Base-by-base conservation (phyloP, 176 grass and related monocot species). In the Cenchrus fungigraminus region DNA sequence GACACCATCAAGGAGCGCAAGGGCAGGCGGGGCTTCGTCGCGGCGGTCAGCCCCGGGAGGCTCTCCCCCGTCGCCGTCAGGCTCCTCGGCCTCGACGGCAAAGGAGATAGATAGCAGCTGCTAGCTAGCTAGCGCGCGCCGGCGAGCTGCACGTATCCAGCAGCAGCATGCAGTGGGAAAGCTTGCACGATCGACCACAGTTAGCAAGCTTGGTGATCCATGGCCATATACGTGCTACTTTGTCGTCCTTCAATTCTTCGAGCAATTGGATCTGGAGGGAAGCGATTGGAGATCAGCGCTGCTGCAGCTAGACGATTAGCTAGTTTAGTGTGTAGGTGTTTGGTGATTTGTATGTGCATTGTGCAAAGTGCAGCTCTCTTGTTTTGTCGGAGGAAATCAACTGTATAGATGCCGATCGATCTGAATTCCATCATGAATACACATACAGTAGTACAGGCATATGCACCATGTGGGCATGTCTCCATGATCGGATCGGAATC, bases 1-100 rank as follows among this genome's bases (percentile, higher is more conserved):
- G 95, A 97, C 61, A 90, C 92, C 4, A 97, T 97, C 76, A 89
- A 85, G 78, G 95, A 97, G 62, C 89, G 79, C 31, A 88, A 84
- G 68, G 89, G 86, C 6, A 80, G 79, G 79, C 57, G 50, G 32
- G 68, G 56, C 0, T 4, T 65, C 1, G 40, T 72, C 0, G 49
- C 63, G 57, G 68, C 56, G 1, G 61, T 88, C 53, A 86, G 85
- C 71, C 89, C 78, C 2, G 76, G 54, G 2, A 77, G 87, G 83
- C 67, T 97, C 37, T 86, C 92, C 9, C 94, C 87, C 45, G 85
- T 92, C 17, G 84, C 89, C 29, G 89, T 90, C 8, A 82, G 80
- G 71, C 77, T 92, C 3, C 85, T 97, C 9, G 73, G 90, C 40
- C 54, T 90, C 1, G 86, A 82, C 25, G 4, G 37, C 52, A 86